These are phyloP conservation scores for Melanogaster broomeanus DNA, from an alignment of 768 basidiomycete genomes.

Conservation along the genomic window DNA sequence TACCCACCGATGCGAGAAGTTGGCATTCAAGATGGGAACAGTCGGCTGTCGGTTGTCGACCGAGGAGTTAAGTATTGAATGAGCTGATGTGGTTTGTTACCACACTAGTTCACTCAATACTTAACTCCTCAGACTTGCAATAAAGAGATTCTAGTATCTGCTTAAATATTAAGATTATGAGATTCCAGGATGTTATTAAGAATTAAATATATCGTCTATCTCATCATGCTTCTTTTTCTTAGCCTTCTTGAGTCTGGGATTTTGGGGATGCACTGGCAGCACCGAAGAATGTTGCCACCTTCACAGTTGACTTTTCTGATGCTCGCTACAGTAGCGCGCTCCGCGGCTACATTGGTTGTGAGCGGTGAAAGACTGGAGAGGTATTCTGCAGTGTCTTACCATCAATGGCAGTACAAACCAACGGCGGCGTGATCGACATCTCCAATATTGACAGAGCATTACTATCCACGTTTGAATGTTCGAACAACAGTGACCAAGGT, in stretches of 20 bases:
- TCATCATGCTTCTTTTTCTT: constrained; percentile 51
- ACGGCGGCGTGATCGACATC: background rate
- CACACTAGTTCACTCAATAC: no score
- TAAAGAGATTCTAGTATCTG: background rate
- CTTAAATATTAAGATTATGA: background rate
- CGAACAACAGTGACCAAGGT: background rate
- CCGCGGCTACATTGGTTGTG: background rate
- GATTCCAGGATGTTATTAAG: constrained; percentile 12
- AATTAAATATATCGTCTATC: constrained; percentile 71
- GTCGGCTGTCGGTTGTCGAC: constrained; percentile 13
- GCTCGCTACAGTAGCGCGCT: background rate
- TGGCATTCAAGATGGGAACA: constrained; percentile 36
- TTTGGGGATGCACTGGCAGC: background rate
- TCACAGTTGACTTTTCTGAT: background rate
- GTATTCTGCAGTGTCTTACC: constrained; percentile 5
- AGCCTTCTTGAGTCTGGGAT: constrained; percentile 31
- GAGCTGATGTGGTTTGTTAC: no score
- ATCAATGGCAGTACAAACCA: background rate
- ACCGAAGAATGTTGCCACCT: background rate
- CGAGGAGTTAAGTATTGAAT: no score
- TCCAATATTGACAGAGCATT: background rate
- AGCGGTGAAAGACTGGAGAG: background rate
- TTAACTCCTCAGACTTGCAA: no score
- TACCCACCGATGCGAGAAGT: constrained; percentile 74
- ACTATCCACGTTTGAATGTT: background rate